Percentiles rank a stretch among this genome's conserved stretches.
These are phyloP conservation scores for Peniophora sp. DNA, from an alignment of 1,284 basidiomycete species.

Conservation along the genomic window DNA sequence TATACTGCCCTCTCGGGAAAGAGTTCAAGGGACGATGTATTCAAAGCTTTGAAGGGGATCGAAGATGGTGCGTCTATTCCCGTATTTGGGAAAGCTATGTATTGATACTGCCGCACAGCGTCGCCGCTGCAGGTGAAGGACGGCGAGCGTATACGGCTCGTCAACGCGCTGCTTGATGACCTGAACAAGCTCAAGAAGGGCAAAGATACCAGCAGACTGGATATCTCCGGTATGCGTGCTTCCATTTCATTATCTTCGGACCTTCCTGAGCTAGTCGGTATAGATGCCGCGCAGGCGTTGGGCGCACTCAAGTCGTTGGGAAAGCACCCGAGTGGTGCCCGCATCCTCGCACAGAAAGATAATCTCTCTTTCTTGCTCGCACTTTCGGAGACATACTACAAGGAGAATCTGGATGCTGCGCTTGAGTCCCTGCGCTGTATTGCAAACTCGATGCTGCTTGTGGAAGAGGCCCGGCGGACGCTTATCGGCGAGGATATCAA, in stretches of 20 bases:
- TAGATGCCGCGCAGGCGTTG: conserved; percentile 57
- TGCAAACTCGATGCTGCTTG: conserved; percentile 67
- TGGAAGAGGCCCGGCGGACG: conserved; percentile 50
- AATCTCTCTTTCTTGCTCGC: conserved; percentile 48
- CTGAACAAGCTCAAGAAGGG: conserved; percentile 32
- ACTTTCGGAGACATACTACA: conserved; percentile 41
- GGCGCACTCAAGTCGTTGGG: conserved; percentile 71
- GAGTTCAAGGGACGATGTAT: conserved; percentile 36
- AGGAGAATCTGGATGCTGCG: conserved; percentile 46
- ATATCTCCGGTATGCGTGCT: neutral
- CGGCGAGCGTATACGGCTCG: conserved; percentile 36
- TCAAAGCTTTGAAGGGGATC: conserved; percentile 39
- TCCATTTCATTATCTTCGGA: neutral
- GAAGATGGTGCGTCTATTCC: conserved; percentile 30
- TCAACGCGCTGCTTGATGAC: conserved; percentile 54
- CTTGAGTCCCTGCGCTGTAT: conserved; percentile 68
- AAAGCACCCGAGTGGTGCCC: conserved; percentile 62
- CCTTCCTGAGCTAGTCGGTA: conserved; percentile 13
- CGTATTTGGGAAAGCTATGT: too few relatives aligned
- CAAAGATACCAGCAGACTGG: conserved; percentile 23
- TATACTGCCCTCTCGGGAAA: conserved; percentile 40
- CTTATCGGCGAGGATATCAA: conserved; percentile 51
- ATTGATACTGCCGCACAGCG: conserved; percentile 17
- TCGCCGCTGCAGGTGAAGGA: conserved; percentile 37
- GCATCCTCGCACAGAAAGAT: conserved; percentile 43